A percentile compares a stretch with the other conserved stretches of the same genome.
phyloP scores from a whole-genome alignment of 495 filamentous ascomycete species.

The Copromyces sp. region DNA sequence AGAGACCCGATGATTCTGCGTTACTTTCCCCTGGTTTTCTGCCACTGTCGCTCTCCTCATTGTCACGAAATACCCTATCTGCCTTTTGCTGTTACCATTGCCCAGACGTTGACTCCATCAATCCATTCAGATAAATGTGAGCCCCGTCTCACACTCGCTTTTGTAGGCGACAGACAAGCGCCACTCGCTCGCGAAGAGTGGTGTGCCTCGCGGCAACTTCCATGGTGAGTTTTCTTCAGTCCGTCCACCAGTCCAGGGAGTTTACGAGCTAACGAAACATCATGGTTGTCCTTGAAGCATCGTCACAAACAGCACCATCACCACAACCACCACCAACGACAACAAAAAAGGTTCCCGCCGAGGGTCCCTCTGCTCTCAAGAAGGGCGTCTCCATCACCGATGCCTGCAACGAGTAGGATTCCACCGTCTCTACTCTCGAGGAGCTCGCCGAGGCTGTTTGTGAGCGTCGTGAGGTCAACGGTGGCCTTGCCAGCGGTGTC shows the following conservation, averaged over 20 bases:
- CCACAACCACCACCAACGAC: background rate
- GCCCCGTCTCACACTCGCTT: background rate
- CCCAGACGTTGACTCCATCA: background rate
- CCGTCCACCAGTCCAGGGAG: background rate
- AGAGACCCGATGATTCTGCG: background rate
- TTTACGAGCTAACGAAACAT: background rate
- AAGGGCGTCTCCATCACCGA: slow-evolving; percentile 96
- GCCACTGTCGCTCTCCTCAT: background rate
- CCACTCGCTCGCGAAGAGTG: background rate
- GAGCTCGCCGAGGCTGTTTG: slow-evolving; percentile 78
- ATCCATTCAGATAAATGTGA: background rate
- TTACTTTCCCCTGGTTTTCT: background rate
- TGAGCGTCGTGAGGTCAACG: slow-evolving; percentile 48
- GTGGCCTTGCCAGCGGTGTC: slow-evolving; percentile 15
- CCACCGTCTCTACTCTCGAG: slow-evolving; percentile 75
- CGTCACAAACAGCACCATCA: background rate
- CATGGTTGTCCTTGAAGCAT: background rate
- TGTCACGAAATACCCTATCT: background rate
- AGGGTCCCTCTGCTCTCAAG: slow-evolving; percentile 67
- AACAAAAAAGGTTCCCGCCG: slow-evolving; percentile 50
- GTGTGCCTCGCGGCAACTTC: background rate
- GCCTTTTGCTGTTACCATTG: background rate
- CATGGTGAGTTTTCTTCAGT: background rate
- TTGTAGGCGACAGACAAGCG: background rate
- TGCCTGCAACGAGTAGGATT: slow-evolving; percentile 92